Base-by-base conservation (phyloP, 2,329 filamentous ascomycete genomes). In the Coniella lustricola region DNA sequence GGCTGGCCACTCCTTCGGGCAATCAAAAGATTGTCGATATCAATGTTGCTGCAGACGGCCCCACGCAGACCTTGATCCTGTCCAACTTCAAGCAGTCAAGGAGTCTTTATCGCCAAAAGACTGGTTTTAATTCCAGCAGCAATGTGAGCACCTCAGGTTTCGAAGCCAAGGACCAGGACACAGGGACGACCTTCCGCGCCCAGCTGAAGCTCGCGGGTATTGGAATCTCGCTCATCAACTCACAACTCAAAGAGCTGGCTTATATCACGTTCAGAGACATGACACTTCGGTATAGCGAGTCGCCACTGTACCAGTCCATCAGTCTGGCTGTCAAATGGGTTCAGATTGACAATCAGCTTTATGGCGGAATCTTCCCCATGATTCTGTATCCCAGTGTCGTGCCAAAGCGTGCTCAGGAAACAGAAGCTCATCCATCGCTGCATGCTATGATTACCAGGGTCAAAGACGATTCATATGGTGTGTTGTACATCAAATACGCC, bases 401-500 rank as follows among this genome's bases (percentile, higher is more conserved):
- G 14, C 91, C 93, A 0, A 97, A 97, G 75, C 93, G 90, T 55
- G 90, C 89, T 32, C 90, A 93, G 61, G 93, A 98, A 66, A 93
- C 95, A 63, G 93, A 97, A 55, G 85, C 90, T 1, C 93, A 97
- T 67, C 93, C 93, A 0, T 97, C 94, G 46, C 80, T 98, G 62
- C 90, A 96, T 60, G 83, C 84, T 13, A 91, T 90, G 75, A 76
- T 96, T 47, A 96, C 91, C 10, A 80, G 90, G 25, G 91, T 98
- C 64, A 98, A 98, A 71, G 93, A 98, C 60, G 91, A 98, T 61
- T 95, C 90, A 1, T 98, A 97, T 62, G 93, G 93, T 59, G 93
- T 98, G 18, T 73, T 96, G 9, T 98, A 98, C 67, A 90, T 98
- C 76, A 98, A 98, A 66, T 98, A 98, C 65, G 91, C 93, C 18